Conservation (phyloP, 352 stramenopile genomes). For the Phytopythium aichiense region DNA sequence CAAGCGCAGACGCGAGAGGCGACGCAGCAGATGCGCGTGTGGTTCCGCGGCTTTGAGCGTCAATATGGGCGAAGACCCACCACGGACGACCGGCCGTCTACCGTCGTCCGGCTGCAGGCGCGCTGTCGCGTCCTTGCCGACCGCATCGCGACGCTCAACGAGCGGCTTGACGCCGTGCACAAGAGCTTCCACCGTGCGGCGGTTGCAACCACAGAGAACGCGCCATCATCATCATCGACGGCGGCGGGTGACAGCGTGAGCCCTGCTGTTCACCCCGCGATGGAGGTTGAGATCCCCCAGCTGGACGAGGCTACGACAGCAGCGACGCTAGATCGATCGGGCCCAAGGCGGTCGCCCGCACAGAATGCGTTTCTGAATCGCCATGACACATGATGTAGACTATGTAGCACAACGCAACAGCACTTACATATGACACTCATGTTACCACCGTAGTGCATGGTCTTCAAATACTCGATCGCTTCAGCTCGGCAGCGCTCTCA, state of each 20-base stretch:
- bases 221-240: too few species aligned
- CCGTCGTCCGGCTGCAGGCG: constrained; percentile 30
- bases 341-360: constrained; percentile 37
- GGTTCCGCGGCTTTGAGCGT: constrained; percentile 55
- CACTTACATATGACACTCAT: background rate
- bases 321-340: constrained; percentile 2
- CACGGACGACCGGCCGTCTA: constrained; percentile 24
- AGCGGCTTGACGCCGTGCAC: constrained; percentile 15
- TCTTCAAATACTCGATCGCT: background rate
- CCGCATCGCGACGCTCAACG: constrained; percentile 36
- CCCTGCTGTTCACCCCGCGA: background rate
- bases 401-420: background rate
- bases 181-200: constrained; percentile 26
- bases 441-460: background rate
- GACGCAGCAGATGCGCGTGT: constrained; percentile 38
- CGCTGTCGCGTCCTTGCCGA: constrained; percentile 31
- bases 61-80: constrained; percentile 43
- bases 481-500: background rate
- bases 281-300: constrained; percentile 2
- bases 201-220: background rate
- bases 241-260: too few species aligned
- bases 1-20: constrained; percentile 28
- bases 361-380: constrained; percentile 62
- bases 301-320: background rate
- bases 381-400: background rate